phyloP scores from a whole-genome alignment of 345 rosid genomes.

The Trapa incisa region DNA sequence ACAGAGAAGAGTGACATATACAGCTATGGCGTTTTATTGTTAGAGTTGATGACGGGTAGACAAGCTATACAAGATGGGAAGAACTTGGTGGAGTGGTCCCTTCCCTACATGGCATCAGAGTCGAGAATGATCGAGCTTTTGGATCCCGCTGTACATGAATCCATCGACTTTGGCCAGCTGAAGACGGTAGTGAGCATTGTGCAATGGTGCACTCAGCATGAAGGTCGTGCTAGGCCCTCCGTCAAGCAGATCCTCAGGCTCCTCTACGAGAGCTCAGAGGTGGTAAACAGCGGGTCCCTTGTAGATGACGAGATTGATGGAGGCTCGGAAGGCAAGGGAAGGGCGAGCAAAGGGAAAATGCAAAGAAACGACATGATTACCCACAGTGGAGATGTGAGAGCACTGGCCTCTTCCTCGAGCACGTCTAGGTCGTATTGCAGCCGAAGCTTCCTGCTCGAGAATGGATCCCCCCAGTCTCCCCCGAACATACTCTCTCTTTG shows the following conservation, averaged over 20 bases:
- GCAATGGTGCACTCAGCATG: slow-evolving; percentile 86
- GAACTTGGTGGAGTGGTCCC: slow-evolving; percentile 68
- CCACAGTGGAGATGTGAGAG: slow-evolving; percentile 52
- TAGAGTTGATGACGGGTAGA: slow-evolving; percentile 70
- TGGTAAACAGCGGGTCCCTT: slow-evolving; percentile 55
- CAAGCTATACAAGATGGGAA: slow-evolving; percentile 67
- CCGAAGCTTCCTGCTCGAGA: slow-evolving; percentile 70
- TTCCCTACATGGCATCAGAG: slow-evolving; percentile 38
- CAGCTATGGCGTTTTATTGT: slow-evolving; percentile 78
- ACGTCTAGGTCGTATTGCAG: slow-evolving; percentile 90
- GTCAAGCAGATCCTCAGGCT: slow-evolving; percentile 78
- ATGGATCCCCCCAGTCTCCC: slow-evolving; percentile 76
- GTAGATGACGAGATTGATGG: slow-evolving; percentile 47
- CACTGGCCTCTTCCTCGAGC: slow-evolving; percentile 80
- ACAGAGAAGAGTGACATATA: slow-evolving; percentile 87
- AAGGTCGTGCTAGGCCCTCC: slow-evolving; percentile 71
- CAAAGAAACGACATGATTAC: slow-evolving; percentile 35
- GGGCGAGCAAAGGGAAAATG: slow-evolving; percentile 42
- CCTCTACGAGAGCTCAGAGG: slow-evolving; percentile 75
- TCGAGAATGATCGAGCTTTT: slow-evolving; percentile 46
- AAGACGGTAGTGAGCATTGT: slow-evolving; percentile 47
- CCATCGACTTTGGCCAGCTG: slow-evolving; percentile 66
- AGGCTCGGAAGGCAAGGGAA: slow-evolving; percentile 51
- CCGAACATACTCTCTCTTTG: slow-evolving; percentile 34
- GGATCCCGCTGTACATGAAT: slow-evolving; percentile 46